phyloP scores from a whole-genome alignment of 2,329 filamentous ascomycete species.

The Xylariaceae sp. region DNA sequence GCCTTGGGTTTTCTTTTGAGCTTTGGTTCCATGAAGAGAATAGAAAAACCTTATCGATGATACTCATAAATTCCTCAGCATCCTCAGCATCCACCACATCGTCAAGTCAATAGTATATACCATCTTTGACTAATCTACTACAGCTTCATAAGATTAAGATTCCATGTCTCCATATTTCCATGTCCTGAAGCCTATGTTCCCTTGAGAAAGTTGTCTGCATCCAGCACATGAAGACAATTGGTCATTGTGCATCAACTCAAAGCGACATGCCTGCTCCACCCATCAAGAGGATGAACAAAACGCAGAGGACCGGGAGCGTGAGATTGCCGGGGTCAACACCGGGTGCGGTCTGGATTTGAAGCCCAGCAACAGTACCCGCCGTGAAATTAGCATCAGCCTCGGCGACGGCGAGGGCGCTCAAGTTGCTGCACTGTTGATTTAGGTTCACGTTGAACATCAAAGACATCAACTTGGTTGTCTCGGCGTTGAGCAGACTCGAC shows the following conservation, averaged over 20 bases:
- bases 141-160: no score
- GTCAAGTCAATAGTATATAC: no score
- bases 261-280: slow-evolving; percentile 22
- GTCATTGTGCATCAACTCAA: slow-evolving; percentile 4
- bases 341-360: slow-evolving; percentile 31
- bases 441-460: slow-evolving; percentile 38
- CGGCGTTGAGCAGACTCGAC: slow-evolving; percentile 38
- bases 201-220: no score
- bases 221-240: no score
- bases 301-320: slow-evolving; percentile 19
- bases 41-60: no score
- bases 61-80: no score
- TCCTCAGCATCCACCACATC: no score
- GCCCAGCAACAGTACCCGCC: slow-evolving; percentile 35
- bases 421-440: slow-evolving; percentile 43
- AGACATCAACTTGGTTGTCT: slow-evolving; percentile 33
- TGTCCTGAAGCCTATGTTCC: no score
- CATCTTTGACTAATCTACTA: no score
- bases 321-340: slow-evolving; percentile 25
- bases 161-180: no score
- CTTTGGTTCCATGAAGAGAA: no score
- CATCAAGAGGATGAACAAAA: slow-evolving; percentile 23
- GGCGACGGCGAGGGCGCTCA: slow-evolving; percentile 39
- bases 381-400: slow-evolving; percentile 44
- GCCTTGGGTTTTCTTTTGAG: no score